A percentile compares a stretch with the other conserved stretches of the same genome.
These are phyloP conservation scores for Nakazawaea populi DNA, from an alignment of 805 yeast genomes.

Conservation along the genomic window DNA sequence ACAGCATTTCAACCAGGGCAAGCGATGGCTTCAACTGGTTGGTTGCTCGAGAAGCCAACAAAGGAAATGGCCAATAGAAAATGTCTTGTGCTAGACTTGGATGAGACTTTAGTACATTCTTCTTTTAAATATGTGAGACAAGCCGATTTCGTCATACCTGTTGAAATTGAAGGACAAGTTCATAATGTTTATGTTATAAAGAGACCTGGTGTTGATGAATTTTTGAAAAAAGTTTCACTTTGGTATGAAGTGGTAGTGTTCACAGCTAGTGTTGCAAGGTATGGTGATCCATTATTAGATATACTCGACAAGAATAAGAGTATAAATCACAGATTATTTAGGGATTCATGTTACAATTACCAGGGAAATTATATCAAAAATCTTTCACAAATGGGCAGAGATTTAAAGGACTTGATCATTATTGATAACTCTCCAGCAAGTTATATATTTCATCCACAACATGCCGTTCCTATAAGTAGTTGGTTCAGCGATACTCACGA, in stretches of 20 bases:
- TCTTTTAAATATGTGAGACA: constrained; percentile 87
- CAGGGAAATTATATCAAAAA: constrained; percentile 95
- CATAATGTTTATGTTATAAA: constrained; percentile 96
- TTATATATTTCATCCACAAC: constrained; percentile 96
- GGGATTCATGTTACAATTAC: constrained; percentile 91
- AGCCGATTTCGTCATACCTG: constrained; percentile 96
- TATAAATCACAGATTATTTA: constrained; percentile 85
- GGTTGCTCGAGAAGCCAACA: constrained; percentile 54
- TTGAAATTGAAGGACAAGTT: constrained; percentile 86
- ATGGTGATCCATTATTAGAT: constrained; percentile 93
- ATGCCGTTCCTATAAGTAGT: constrained; percentile 92
- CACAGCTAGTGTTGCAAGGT: constrained; percentile 92
- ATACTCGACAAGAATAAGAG: constrained; percentile 71
- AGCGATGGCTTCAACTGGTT: constrained; percentile 57
- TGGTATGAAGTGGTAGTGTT: constrained; percentile 93
- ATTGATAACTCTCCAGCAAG: constrained; percentile 98
- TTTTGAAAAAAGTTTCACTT: constrained; percentile 75
- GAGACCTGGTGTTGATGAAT: constrained; percentile 97
- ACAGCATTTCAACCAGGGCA: constrained; percentile 69
- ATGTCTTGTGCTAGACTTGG: constrained; percentile 86
- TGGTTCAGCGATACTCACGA: constrained; percentile 99
- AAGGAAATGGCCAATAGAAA: constrained; percentile 55
- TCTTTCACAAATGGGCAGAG: constrained; percentile 90
- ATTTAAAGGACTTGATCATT: constrained; percentile 76
- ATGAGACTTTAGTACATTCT: constrained; percentile 94